Conservation (phyloP, 441 rosid genomes). For the Adansonia rubrostipa region DNA sequence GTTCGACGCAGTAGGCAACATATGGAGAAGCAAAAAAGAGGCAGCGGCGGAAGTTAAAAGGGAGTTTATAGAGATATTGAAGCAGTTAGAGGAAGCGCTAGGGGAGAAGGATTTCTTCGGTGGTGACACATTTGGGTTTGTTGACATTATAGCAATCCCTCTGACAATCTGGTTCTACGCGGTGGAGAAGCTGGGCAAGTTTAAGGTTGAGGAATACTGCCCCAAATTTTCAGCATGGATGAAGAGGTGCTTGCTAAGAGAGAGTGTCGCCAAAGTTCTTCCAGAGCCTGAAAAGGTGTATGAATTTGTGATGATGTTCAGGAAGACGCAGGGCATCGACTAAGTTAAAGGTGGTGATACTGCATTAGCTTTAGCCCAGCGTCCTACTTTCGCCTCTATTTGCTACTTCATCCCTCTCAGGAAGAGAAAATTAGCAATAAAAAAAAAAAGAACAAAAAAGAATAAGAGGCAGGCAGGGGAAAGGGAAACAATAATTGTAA, state of each 20-base stretch:
- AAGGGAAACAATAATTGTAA: no score
- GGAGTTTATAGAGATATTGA: slow-evolving; percentile 45
- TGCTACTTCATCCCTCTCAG: no score
- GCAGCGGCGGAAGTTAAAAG: slow-evolving; percentile 40
- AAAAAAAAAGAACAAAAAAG: no score
- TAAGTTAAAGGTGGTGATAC: not conserved
- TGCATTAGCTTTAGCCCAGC: no score
- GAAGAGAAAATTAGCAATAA: no score
- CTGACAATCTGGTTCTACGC: slow-evolving; percentile 45
- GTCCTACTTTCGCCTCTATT: no score
- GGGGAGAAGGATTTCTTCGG: slow-evolving; percentile 50
- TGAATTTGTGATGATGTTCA: slow-evolving; percentile 35
- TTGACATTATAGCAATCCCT: slow-evolving; percentile 33
- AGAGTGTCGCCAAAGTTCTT: slow-evolving; percentile 44
- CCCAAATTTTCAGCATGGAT: slow-evolving; percentile 55
- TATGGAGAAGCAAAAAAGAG: slow-evolving; percentile 40
- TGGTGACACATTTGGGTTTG: slow-evolving; percentile 38
- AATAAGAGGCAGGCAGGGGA: no score
- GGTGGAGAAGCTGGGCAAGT: slow-evolving; percentile 46
- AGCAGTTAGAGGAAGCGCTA: slow-evolving; percentile 51
- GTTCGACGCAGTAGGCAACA: not conserved
- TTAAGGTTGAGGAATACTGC: slow-evolving; percentile 42
- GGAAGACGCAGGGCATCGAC: slow-evolving; percentile 53
- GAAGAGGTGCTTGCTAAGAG: slow-evolving; percentile 48
- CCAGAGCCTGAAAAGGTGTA: slow-evolving; percentile 48